Conservation (phyloP, 257 asterid genomes). For the Linaria vulgaris region DNA sequence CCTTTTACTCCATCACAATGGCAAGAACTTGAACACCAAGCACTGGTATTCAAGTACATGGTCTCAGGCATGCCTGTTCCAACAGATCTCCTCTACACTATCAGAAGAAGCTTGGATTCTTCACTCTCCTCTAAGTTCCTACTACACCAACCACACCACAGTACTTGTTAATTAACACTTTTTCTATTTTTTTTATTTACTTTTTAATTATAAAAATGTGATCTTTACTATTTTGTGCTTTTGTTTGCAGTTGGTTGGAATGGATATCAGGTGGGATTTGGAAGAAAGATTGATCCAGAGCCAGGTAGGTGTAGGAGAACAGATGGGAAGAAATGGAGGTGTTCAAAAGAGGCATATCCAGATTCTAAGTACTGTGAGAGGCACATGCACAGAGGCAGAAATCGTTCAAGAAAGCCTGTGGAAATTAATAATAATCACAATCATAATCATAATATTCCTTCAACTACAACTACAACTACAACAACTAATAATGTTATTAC, state of each 20-base stretch:
- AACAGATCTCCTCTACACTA: conserved; percentile 81
- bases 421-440: no score
- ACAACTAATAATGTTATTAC: conserved; percentile 7
- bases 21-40: conserved; percentile 96
- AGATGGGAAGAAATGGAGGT: conserved; percentile 97
- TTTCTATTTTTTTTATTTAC: neutral
- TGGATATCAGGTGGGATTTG: conserved; percentile 78
- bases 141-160: conserved; percentile 60
- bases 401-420: conserved; percentile 99
- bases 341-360: conserved; percentile 89
- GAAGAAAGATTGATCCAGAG: conserved; percentile 85
- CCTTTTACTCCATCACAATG: conserved; percentile 88
- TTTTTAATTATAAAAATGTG: neutral
- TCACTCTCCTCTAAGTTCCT: conserved; percentile 60
- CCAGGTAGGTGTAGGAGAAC: conserved; percentile 98
- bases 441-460: no score
- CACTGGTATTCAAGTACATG: conserved; percentile 87
- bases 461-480: conserved; percentile 19
- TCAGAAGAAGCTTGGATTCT: conserved; percentile 63
- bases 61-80: conserved; percentile 84
- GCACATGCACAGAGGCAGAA: conserved; percentile 99
- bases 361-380: conserved; percentile 98
- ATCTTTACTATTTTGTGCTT: neutral
- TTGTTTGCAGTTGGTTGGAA: conserved; percentile 70
- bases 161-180: neutral